phyloP scores from a whole-genome alignment of 2,329 filamentous ascomycete genomes.

The Ramularia endophylla region DNA sequence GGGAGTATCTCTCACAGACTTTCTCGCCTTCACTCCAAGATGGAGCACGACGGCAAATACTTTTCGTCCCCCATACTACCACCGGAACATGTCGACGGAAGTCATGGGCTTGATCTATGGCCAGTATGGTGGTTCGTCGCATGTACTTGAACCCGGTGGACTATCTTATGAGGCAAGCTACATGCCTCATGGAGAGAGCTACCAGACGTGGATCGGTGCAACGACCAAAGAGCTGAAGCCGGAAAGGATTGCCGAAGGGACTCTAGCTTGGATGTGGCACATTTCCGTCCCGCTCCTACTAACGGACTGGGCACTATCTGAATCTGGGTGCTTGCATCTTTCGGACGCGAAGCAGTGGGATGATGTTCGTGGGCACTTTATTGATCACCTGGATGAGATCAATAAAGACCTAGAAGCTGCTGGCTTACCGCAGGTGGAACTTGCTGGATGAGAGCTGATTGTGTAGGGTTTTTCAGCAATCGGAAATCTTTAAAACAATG shows the following conservation, averaged over 20 bases:
- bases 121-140: constrained; percentile 43
- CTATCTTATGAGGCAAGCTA: constrained; percentile 14
- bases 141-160: constrained; percentile 33
- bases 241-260: constrained; percentile 12
- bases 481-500: no score
- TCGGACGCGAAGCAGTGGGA: no score
- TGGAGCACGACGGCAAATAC: constrained; percentile 64
- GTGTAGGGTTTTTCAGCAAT: no score
- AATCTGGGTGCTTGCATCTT: no score
- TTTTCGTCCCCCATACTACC: constrained; percentile 65
- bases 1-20: constrained; percentile 56
- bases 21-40: constrained; percentile 63
- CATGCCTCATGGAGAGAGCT: constrained; percentile 17
- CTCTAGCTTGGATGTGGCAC: no score
- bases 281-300: no score
- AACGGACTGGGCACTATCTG: no score
- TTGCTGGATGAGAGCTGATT: no score
- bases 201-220: constrained; percentile 9
- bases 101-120: constrained; percentile 55
- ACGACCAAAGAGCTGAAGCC: constrained; percentile 9
- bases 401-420: no score
- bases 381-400: no score
- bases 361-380: no score
- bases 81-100: constrained; percentile 60
- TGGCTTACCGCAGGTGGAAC: no score